Evolutionary conservation across 164 flowering plant genomes (phyloP), one percentile per base, ranked within the genome.

Genomic region (Chloranthus sessilifolius): DNA sequence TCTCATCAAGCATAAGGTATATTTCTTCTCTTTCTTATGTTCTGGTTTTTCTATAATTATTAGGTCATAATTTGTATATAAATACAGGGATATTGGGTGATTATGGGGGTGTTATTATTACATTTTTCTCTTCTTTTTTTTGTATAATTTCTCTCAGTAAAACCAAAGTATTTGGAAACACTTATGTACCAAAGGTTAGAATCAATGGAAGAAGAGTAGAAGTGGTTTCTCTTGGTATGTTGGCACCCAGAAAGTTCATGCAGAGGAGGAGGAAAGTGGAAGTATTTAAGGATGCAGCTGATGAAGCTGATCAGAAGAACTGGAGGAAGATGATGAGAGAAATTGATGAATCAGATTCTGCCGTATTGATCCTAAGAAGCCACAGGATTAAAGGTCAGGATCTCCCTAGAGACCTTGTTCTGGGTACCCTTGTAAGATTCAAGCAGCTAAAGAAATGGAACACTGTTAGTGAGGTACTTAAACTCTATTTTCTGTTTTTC

Each of bases 401-500:
- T 56, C 80, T 86, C 55, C 84, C 96, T 1, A 79, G 68, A 58
- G 85, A 86, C 59, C 62, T 84, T 39, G 82, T 94, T 29, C 53
- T 94, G 55, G 96, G 99, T 12, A 84, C 96, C 21, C 78, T 94
- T 59, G 73, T 76, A 48, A 77, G 96, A 56, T 92, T 85, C 51
- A 94, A 89, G 82, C 95, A 94, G 65, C 74, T 84, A 7, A 94
- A 77, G 70, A 94, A 83, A 62, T 94, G 97, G 99, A 82, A 80
- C 68, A 63, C 78, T 64, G 97, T 94, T 43, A 61, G 82, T 48
- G 96, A 94, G 99, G 99, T 94, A 65, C 24, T 2, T 29, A 1
- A 7, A 15, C 20, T n/a, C 7, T 11, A 10, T 16, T 1, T 8
- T 19, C 10, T 8, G 15, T 31, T 21, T 12, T 49, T 29, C 25